Evolutionary conservation across 108 stramenopile species (phyloP), one percentile per base, ranked within the genome.

Genomic region (Cyclotella atomus): DNA sequence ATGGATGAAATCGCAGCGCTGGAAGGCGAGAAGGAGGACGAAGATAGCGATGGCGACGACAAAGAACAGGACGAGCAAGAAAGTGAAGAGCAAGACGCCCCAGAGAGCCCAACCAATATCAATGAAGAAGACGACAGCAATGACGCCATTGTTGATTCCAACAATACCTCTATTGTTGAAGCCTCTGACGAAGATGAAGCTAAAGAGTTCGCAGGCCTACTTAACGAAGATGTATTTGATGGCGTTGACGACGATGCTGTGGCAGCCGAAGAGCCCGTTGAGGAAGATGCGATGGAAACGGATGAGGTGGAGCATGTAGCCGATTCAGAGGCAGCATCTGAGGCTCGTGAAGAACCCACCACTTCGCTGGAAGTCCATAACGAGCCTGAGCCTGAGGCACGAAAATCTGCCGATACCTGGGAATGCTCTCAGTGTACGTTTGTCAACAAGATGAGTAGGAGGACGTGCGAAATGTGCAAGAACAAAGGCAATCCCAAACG

Each of bases 341-440:
- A 68, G 4, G 33, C 44, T 41, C 20, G 34, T 15, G n/a, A 33
- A 54, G 52, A 53, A 21, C 29, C 25, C 19, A 46, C 28, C 1
- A 50, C 34, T 24, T 28, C 50, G 1, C 6, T 19, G 14, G n/a
- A 57, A 30, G 29, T 12, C 15, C 9, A 53, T 23, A 14, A n/a
- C n/a, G n/a, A n/a, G n/a, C n/a, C n/a, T n/a, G n/a, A n/a, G n/a
- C n/a, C n/a, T n/a, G n/a, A n/a, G n/a, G n/a, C n/a, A n/a, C n/a
- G 54, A 25, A 36, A 24, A 57, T 16, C 56, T 44, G 36, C 27
- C 14, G 61, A 76, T 12, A 56, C 36, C 8, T 77, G 89, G 89
- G 69, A 71, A 28, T 91, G 89, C 47, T 52, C 50, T 0, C 44
- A 44, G 15, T 92, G 91, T 46, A 89, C 88, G 16, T 80, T 80